Evolutionary conservation across 208 protist species (phyloP).

Genomic region (Balamuthia mandrillaris): DNA sequence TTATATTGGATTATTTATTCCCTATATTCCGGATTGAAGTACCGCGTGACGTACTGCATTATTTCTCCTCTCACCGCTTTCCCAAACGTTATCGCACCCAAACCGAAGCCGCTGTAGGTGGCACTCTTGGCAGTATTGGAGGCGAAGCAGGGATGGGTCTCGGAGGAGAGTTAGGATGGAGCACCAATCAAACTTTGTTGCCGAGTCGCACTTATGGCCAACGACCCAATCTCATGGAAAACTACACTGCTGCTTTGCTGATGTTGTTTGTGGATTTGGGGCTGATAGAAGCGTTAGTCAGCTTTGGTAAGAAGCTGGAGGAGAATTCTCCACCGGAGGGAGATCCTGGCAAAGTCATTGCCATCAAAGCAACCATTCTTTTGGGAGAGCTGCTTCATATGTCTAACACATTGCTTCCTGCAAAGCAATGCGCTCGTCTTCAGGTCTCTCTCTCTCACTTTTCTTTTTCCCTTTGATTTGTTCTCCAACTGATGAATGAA

Average conservation of each 20-base stretch:
- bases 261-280: conserved; percentile 55
- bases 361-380: conserved; percentile 45
- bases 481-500: background rate
- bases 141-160: too few relatives aligned
- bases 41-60: conserved; percentile 23
- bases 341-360: background rate
- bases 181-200: conserved; percentile 9
- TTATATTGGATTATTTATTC: conserved; percentile 44
- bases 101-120: background rate
- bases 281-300: conserved; percentile 52
- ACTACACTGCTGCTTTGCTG: conserved; percentile 44
- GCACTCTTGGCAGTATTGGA: background rate
- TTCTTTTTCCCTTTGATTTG: background rate
- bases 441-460: background rate
- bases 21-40: conserved; percentile 43
- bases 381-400: conserved; percentile 50
- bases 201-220: background rate
- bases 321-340: too few relatives aligned
- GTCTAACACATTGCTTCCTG: conserved; percentile 39
- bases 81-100: too few relatives aligned
- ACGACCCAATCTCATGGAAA: conserved; percentile 48
- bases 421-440: conserved; percentile 37
- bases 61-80: too few relatives aligned
- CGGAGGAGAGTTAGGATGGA: too few relatives aligned
- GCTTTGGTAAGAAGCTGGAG: conserved; percentile 39